Evolutionary conservation across 768 basidiomycete species (phyloP), one percentile per base, ranked within the genome.

Genomic region (Tricholoma sp.): DNA sequence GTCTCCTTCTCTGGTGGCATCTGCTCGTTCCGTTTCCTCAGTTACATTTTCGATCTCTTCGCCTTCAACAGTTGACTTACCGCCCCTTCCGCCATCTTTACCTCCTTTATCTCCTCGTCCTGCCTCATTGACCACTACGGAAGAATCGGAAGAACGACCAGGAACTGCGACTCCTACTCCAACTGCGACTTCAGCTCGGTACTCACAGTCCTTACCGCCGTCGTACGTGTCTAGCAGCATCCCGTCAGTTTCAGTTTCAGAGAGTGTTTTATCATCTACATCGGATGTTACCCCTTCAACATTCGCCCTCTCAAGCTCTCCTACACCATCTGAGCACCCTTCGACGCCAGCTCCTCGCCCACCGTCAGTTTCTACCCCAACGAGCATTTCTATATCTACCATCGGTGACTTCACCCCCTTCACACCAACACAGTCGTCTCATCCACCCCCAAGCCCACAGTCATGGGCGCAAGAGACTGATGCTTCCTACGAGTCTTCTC

Each of bases 401-500:
- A 63, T 78, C 2, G 74, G 75, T 24, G 77, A 72, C 48, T 61
- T 79, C 42, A 75, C 78, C 0, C 73, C 78, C 36, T 72, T 78
- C 3, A 79, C 78, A 1, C 60, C 74, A 53, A 56, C 70, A 41
- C 69, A 71, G 4, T 66, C 65, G 12, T 72, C 73, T 2, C 69
- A 72, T 3, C 65, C 66, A 1, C 74, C 77, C 17, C 71, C 66
- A 17, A 79, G 72, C 58, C 76, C 64, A 58, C 71, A 67, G 18
- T 59, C 51, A 63, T 91, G 88, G 86, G 83, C 79, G 2, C 67
- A 77, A 2, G 84, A 84, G 62, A 86, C 84, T 0, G 83, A 89
- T 53, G 65, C 76, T 9, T 86, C 90, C 0, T 92, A 87, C 59
- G 89, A 91, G 18, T 91, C 91, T 0, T 88, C 88, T 1, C 72